Evolutionary conservation across 192 early-diverging fungal species (phyloP), one percentile per base, ranked within the genome.

Genomic region (Coemansia sp.): DNA sequence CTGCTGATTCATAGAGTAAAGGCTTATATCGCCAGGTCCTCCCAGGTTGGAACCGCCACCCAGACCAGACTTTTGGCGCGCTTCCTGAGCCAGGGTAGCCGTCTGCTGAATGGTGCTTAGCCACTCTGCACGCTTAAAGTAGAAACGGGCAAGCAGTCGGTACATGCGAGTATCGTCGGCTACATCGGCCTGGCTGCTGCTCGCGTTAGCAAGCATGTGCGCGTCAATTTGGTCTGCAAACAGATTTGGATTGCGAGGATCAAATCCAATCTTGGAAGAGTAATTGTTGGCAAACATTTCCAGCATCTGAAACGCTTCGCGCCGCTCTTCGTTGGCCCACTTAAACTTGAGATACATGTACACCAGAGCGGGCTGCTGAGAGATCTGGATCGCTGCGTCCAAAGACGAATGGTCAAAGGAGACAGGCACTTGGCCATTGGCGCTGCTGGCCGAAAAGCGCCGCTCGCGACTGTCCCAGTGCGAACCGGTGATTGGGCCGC

Each of bases 51-150:
- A 8, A 8, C 45, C 33, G 15, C 62, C 72, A 14, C 41, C 53
- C 5, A 65, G 34, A 1, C 69, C 61, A 4, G 78, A 73, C 73
- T 72, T 75, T 15, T 51, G 51, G 22, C 61, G 69, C 15, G 73
- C 78, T 48, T 71, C 54, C 18, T 66, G 73, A 0, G 66, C 66
- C 66, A 80, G 60, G 18, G 45, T 22, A 34, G 59, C 64, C 5
- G 57, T 68, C 32, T 75, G 73, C 66, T 76, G 71, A 15, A 82
- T 59, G 32, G 64, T 77, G 55, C 62, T 71, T 20, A 98, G 93
- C 97, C 97, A 99, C 80, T 99, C 95, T 39, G 96, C 97, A 56
- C 92, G 88, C 78, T 96, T 95, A 41, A 94, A 86, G 79, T 97
- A 95, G 75, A 97, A 97, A 32, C 93, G 86, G 11, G 92, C 90